Conservation (phyloP, 2,329 filamentous ascomycete species). For the Xylariaceae sp. region DNA sequence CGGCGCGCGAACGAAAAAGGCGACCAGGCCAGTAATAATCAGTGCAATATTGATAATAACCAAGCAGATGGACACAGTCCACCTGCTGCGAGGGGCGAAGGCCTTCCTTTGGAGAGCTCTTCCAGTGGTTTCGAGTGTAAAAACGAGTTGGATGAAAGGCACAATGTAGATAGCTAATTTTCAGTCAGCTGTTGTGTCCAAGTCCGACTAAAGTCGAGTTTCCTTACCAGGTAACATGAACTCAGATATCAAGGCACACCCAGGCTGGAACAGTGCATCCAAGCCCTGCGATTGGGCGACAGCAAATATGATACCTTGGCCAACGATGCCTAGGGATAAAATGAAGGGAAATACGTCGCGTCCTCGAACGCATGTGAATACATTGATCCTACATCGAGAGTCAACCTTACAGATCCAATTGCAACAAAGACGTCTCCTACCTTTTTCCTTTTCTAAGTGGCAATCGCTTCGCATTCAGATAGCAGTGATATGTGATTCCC, state of each 20-base stretch:
- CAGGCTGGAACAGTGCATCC: slow-evolving; percentile 44
- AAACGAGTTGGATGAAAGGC: slow-evolving; percentile 62
- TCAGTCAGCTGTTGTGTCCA: slow-evolving; percentile 22
- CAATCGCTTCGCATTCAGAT: slow-evolving; percentile 40
- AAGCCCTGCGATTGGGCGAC: slow-evolving; percentile 54
- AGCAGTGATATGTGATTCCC: slow-evolving; percentile 56
- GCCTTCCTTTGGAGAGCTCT: slow-evolving; percentile 52
- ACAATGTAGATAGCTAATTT: slow-evolving; percentile 60
- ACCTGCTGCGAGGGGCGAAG: slow-evolving; percentile 57
- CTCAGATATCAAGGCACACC: slow-evolving; percentile 53
- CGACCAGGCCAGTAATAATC: slow-evolving; percentile 56
- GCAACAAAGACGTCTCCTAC: slow-evolving; percentile 29
- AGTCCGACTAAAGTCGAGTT: background rate
- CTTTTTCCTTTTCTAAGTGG: slow-evolving; percentile 34
- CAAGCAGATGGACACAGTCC: slow-evolving; percentile 56
- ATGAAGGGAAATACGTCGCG: slow-evolving; percentile 53
- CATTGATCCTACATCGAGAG: slow-evolving; percentile 20
- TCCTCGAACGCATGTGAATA: slow-evolving; percentile 42
- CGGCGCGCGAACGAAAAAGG: slow-evolving; percentile 50
- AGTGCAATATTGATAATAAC: slow-evolving; percentile 46
- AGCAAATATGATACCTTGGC: slow-evolving; percentile 56
- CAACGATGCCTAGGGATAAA: slow-evolving; percentile 52
- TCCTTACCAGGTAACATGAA: slow-evolving; percentile 56
- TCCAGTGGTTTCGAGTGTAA: slow-evolving; percentile 58
- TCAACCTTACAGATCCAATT: slow-evolving; percentile 17